These are phyloP conservation scores for Psophocarpus tetragonolobus DNA, from an alignment of 306 rosid species.

Conservation along the genomic window DNA sequence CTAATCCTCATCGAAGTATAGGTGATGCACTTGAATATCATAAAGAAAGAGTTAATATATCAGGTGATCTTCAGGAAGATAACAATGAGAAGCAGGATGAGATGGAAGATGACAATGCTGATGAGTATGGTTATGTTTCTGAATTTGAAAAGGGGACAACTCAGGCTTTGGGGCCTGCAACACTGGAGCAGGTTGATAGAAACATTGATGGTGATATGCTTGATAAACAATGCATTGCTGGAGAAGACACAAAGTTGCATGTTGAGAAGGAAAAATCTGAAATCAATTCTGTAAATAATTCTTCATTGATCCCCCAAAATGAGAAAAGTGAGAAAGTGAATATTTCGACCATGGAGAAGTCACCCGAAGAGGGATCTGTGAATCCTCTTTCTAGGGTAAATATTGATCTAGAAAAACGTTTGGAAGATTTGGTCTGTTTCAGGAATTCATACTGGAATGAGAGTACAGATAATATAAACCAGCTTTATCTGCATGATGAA, in stretches of 20 bases:
- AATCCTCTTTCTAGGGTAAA: constrained; percentile 33
- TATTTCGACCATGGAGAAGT: constrained; percentile 45
- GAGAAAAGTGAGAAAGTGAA: constrained; percentile 48
- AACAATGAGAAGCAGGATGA: constrained; percentile 48
- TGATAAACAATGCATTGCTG: constrained; percentile 44
- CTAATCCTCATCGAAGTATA: constrained; percentile 76
- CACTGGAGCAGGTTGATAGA: constrained; percentile 70
- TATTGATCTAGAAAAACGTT: constrained; percentile 35
- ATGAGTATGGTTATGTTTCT: constrained; percentile 82
- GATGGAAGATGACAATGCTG: constrained; percentile 66
- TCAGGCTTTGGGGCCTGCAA: constrained; percentile 94
- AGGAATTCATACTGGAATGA: constrained; percentile 54
- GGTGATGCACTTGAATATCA: constrained; percentile 74
- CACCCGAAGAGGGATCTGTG: constrained; percentile 46
- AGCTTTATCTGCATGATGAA: constrained; percentile 58
- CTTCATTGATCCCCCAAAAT: constrained; percentile 41
- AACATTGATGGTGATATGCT: constrained; percentile 43
- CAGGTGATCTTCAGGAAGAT: constrained; percentile 62
- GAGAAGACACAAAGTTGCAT: constrained; percentile 52
- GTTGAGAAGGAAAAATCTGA: constrained; percentile 55
- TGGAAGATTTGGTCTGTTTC: constrained; percentile 65
- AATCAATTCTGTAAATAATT: constrained; percentile 39
- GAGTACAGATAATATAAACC: constrained; percentile 42
- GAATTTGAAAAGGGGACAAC: constrained; percentile 77
- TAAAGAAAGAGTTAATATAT: constrained; percentile 71